phyloP scores from a whole-genome alignment of 1,284 basidiomycete species.

The Moesziomyces parantarcticus region DNA sequence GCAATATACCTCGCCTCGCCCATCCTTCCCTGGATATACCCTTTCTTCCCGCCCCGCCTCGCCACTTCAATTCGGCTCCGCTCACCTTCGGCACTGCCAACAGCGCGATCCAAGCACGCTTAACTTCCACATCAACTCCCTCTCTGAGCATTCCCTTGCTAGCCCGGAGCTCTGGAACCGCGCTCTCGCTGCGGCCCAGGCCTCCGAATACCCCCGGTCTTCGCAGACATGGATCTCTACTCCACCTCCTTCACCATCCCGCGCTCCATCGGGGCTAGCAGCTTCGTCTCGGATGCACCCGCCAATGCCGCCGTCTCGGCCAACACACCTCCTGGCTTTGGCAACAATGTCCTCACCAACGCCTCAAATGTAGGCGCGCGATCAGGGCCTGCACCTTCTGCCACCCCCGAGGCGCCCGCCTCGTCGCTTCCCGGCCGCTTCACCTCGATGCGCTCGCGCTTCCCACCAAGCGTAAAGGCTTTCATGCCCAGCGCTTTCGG shows the following conservation, averaged over 20 bases:
- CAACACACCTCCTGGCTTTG: conserved; percentile 18
- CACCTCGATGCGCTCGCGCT: conserved; percentile 61
- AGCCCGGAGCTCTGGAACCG: conserved; percentile 14
- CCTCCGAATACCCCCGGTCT: conserved; percentile 3
- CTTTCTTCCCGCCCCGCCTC: background rate
- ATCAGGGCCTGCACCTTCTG: conserved; percentile 8
- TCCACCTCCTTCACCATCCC: conserved; percentile 60
- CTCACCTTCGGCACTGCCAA: background rate
- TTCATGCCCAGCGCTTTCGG: conserved; percentile 64
- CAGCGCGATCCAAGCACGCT: background rate
- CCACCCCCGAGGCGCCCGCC: conserved; percentile 41
- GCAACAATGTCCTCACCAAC: conserved; percentile 9
- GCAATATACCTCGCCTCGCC: conserved; percentile 27
- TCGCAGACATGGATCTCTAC: conserved; percentile 56
- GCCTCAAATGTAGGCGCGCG: conserved; percentile 10
- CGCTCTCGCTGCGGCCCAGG: conserved; percentile 20
- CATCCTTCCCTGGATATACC: conserved; percentile 13
- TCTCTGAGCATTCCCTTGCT: conserved; percentile 20
- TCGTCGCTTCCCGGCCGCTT: conserved; percentile 52
- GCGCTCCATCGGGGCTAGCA: conserved; percentile 36
- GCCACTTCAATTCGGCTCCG: conserved; percentile 1
- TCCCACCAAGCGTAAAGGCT: conserved; percentile 63
- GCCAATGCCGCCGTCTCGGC: conserved; percentile 10
- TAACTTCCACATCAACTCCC: background rate
- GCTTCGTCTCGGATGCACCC: conserved; percentile 36